These are phyloP conservation scores for Anisogramma anomala DNA, from an alignment of 2,329 filamentous ascomycete species.

Conservation along the genomic window DNA sequence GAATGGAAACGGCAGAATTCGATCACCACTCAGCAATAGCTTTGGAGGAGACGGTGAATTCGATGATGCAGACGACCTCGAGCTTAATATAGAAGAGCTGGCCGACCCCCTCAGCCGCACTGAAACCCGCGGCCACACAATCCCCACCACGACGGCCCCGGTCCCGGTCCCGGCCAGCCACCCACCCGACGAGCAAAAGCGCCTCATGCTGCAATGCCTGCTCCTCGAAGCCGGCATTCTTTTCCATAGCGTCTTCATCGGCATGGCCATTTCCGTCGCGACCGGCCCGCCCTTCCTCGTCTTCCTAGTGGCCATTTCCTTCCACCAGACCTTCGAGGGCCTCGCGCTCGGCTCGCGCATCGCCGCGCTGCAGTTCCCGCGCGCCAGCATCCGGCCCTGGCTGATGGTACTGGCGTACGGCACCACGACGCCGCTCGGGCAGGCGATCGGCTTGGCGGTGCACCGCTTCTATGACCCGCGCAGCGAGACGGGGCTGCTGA, in stretches of 20 bases:
- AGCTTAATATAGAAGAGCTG: constrained; percentile 51
- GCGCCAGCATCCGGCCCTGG: constrained; percentile 65
- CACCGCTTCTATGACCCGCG: constrained; percentile 72
- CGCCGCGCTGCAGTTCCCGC: constrained; percentile 68
- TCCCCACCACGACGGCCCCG: constrained; percentile 11
- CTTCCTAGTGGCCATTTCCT: constrained; percentile 68
- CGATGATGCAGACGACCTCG: constrained; percentile 38
- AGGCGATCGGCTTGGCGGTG: constrained; percentile 67
- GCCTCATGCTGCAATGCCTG: constrained; percentile 64
- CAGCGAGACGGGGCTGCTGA: constrained; percentile 62
- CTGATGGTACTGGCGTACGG: constrained; percentile 71
- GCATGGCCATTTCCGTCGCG: constrained; percentile 74
- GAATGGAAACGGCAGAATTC: constrained; percentile 12
- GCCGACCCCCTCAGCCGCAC: constrained; percentile 23
- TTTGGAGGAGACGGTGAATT: constrained; percentile 32
- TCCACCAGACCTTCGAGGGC: constrained; percentile 83
- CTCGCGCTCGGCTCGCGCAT: constrained; percentile 78
- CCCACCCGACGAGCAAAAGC: constrained; percentile 51
- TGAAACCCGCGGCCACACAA: constrained; percentile 15
- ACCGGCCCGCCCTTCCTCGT: constrained; percentile 70
- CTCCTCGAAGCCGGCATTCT: constrained; percentile 74
- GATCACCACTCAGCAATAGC: constrained; percentile 18
- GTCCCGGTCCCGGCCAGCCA: too few species aligned
- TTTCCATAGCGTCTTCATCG: constrained; percentile 78
- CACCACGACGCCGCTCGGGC: constrained; percentile 67